These are phyloP conservation scores for Claviceps quebecensis DNA, from an alignment of 2,329 filamentous ascomycete genomes.

Conservation along the genomic window DNA sequence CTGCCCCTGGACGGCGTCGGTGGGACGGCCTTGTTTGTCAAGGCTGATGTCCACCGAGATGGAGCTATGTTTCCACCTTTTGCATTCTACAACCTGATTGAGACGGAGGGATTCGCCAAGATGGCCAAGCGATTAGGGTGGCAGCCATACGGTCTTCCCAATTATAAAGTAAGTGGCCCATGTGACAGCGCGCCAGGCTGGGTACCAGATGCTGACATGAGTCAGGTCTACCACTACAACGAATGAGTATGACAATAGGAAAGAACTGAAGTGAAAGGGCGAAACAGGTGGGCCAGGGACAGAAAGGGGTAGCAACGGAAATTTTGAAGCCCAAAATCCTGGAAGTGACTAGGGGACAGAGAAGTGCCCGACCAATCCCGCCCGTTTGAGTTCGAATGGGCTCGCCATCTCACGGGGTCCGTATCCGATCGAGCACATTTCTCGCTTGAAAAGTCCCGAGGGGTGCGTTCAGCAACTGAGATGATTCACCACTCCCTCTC, in stretches of 20 bases:
- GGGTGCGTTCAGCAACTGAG: too few relatives aligned
- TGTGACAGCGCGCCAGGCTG: background rate
- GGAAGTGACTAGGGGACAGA: too few relatives aligned
- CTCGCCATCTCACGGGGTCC: too few relatives aligned
- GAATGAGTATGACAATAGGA: slow-evolving; percentile 40
- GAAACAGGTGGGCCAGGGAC: background rate
- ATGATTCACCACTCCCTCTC: too few relatives aligned
- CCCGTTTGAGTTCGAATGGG: too few relatives aligned
- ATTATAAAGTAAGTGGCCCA: slow-evolving; percentile 67
- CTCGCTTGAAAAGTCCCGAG: too few relatives aligned
- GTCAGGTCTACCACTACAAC: slow-evolving; percentile 77
- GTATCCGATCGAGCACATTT: too few relatives aligned
- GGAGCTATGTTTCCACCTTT: slow-evolving; percentile 98
- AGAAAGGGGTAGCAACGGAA: background rate
- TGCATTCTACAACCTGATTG: slow-evolving; percentile 89
- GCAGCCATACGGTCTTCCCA: slow-evolving; percentile 75
- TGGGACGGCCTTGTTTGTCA: slow-evolving; percentile 82
- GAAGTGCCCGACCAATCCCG: too few relatives aligned
- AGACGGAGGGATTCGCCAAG: slow-evolving; percentile 95
- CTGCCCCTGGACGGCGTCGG: slow-evolving; percentile 84
- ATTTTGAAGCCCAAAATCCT: too few relatives aligned
- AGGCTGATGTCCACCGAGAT: slow-evolving; percentile 91
- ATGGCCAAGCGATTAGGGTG: slow-evolving; percentile 88
- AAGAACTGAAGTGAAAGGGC: background rate
- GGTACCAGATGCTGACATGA: slow-evolving; percentile 1